phyloP scores from a whole-genome alignment of 164 flowering plant genomes.

The Piper betle region DNA sequence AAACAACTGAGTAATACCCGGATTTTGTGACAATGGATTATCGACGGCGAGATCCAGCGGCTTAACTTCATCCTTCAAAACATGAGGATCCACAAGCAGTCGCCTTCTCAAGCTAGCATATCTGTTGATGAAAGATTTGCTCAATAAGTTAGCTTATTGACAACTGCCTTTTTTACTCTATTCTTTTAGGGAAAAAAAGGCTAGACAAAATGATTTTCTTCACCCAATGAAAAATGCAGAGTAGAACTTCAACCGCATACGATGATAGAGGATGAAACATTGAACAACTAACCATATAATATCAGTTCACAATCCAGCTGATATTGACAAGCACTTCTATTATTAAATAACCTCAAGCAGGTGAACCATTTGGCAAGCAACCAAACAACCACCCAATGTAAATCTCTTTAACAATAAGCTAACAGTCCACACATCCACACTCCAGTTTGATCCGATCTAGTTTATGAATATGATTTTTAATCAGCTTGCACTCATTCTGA shows the following conservation, averaged over 20 bases:
- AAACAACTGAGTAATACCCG: constrained; percentile 34
- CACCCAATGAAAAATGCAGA: neutral
- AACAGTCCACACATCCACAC: no score
- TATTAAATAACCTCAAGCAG: no score
- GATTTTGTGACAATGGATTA: constrained; percentile 89
- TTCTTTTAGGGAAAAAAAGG: neutral
- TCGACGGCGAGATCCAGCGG: constrained; percentile 60
- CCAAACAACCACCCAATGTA: no score
- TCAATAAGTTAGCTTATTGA: neutral
- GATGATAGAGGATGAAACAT: neutral
- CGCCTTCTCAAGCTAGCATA: constrained; percentile 78
- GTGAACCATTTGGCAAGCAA: no score
- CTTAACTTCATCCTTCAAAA: constrained; percentile 46
- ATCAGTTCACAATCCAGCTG: neutral
- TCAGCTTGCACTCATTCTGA: no score
- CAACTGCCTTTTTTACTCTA: no score
- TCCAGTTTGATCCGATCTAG: no score
- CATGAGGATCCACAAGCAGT: constrained; percentile 63
- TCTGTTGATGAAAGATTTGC: constrained; percentile 19
- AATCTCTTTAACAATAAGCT: no score
- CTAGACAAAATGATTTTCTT: neutral
- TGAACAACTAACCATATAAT: neutral
- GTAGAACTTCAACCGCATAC: neutral
- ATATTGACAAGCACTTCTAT: neutral
- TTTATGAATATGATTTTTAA: no score